phyloP scores from a whole-genome alignment of 1,284 basidiomycete species.

The Prillingera fragicola region DNA sequence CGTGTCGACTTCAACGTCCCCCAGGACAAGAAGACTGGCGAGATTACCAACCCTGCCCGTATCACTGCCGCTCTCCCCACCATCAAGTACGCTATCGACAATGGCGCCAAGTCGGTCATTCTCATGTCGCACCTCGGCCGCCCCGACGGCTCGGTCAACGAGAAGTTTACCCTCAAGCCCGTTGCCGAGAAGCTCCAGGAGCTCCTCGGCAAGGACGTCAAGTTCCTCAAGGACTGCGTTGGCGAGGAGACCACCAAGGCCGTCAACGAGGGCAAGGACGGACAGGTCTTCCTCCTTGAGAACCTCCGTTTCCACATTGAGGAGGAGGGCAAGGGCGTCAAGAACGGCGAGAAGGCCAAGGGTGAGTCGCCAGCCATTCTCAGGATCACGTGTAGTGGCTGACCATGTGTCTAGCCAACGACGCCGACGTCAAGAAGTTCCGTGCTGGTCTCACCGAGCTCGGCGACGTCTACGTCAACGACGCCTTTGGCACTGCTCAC shows the following conservation, averaged over 20 bases:
- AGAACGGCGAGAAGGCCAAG: slow-evolving; percentile 72
- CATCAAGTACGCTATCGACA: slow-evolving; percentile 86
- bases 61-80: slow-evolving; percentile 95
- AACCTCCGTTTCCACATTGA: slow-evolving; percentile 98
- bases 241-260: slow-evolving; percentile 75
- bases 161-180: slow-evolving; percentile 88
- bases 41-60: slow-evolving; percentile 92
- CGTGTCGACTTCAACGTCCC: slow-evolving; percentile 99
- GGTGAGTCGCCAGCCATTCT: slow-evolving; percentile 29
- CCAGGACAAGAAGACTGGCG: slow-evolving; percentile 60
- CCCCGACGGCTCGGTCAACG: slow-evolving; percentile 83
- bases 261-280: slow-evolving; percentile 64
- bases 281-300: slow-evolving; percentile 88
- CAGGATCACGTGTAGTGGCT: slow-evolving; percentile 2
- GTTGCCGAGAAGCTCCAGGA: slow-evolving; percentile 67
- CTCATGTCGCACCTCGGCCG: slow-evolving; percentile 98
- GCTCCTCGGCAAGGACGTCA: slow-evolving; percentile 64
- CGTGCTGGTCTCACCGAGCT: slow-evolving; percentile 80
- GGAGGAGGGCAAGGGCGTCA: slow-evolving; percentile 96
- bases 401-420: slow-evolving; percentile 62
- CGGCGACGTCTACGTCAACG: slow-evolving; percentile 96
- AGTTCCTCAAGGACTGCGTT: slow-evolving; percentile 81
- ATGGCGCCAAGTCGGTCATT: slow-evolving; percentile 76
- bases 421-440: slow-evolving; percentile 75
- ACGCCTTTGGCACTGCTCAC: slow-evolving; percentile 98